phyloP scores from a whole-genome alignment of 331 rosid genomes.

The Rhamnella rubrinervis region DNA sequence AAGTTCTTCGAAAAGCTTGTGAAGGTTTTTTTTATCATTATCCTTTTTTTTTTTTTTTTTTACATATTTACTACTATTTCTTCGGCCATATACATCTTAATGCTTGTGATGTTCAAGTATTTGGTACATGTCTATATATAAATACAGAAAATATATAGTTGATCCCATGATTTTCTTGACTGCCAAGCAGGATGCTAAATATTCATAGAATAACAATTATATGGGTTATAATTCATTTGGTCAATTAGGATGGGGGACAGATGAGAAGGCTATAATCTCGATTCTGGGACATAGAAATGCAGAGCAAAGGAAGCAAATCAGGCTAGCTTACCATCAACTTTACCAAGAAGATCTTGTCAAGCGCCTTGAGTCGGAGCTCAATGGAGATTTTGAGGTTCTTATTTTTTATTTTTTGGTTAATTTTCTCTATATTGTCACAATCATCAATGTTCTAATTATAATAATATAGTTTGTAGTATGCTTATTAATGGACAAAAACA shows the following conservation, averaged over 20 bases:
- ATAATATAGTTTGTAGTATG: neutral
- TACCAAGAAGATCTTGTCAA: constrained; percentile 66
- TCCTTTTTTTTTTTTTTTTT: neutral
- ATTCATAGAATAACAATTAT: neutral
- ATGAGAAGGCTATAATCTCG: constrained; percentile 62
- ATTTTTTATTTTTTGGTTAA: neutral
- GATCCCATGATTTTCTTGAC: no score
- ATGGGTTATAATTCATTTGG: neutral
- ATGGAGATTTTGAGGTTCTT: constrained; percentile 65
- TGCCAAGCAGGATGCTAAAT: neutral
- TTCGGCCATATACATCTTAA: neutral
- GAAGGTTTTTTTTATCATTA: constrained; percentile 34
- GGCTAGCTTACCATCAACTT: constrained; percentile 50
- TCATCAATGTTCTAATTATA: neutral
- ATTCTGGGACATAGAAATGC: constrained; percentile 65
- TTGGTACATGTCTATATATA: neutral
- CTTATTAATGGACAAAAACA: no score
- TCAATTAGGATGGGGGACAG: constrained; percentile 69
- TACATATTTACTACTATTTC: neutral
- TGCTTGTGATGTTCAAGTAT: neutral
- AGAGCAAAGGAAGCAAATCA: constrained; percentile 59
- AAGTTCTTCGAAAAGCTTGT: constrained; percentile 51
- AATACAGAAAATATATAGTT: neutral
- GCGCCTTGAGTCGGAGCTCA: constrained; percentile 74
- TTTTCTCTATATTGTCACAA: neutral